Evolutionary conservation across 2,329 filamentous ascomycete genomes (phyloP).

Genomic region (Sporothrix brunneoviolacea): DNA sequence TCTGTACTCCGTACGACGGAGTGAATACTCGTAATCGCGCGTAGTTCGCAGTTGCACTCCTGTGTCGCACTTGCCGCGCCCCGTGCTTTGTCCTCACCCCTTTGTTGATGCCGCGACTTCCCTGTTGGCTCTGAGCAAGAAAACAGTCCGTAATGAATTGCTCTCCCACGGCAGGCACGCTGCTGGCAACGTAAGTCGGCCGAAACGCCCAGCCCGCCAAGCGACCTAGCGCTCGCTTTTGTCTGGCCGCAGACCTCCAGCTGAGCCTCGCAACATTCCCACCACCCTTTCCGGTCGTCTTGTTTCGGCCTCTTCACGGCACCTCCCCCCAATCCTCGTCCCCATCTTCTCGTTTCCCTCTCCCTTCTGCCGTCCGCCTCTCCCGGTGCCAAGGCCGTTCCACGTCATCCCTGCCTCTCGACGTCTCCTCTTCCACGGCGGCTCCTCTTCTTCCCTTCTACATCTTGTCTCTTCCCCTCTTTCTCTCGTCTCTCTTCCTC

Average conservation of each 20-base stretch:
- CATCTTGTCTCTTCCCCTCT: background rate
- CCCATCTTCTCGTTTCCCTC: background rate
- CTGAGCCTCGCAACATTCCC: background rate
- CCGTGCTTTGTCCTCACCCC: background rate
- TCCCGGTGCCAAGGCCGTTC: conserved; percentile 3
- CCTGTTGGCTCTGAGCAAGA: background rate
- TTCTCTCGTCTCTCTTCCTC: background rate
- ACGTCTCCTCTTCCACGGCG: background rate
- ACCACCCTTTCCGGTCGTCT: conserved; percentile 9
- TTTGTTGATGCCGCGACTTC: conserved; percentile 3
- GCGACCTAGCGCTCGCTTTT: conserved; percentile 1
- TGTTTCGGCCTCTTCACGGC: background rate
- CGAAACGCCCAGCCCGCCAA: conserved; percentile 8
- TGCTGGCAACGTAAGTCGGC: too few relatives aligned
- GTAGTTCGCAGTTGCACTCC: too few relatives aligned
- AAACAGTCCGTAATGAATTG: too few relatives aligned
- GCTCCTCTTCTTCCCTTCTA: background rate
- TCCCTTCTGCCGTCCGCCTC: background rate
- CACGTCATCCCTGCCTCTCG: conserved; percentile 1
- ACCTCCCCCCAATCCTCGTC: too few relatives aligned
- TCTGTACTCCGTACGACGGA: too few relatives aligned
- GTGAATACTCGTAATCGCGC: too few relatives aligned
- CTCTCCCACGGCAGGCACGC: too few relatives aligned
- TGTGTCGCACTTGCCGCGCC: too few relatives aligned
- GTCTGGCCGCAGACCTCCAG: background rate